These are phyloP conservation scores for Lentinus brumalis DNA, from an alignment of 768 basidiomycete genomes.

Conservation along the genomic window DNA sequence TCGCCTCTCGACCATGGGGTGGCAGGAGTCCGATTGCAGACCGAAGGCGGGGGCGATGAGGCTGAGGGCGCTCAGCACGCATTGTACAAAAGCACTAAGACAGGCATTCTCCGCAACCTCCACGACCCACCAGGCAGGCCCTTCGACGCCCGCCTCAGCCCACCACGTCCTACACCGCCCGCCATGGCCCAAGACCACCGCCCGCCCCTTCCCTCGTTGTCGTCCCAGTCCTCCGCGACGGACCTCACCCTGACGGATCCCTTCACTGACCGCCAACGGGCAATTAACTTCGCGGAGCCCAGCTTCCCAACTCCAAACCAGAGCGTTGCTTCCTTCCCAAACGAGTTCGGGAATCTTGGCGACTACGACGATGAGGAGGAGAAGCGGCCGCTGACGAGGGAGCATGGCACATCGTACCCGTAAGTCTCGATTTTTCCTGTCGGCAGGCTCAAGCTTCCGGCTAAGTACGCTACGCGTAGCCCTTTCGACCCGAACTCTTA, in stretches of 20 bases:
- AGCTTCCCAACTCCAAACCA: conserved; percentile 52
- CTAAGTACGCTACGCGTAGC: conserved; percentile 12
- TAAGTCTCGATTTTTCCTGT: conserved; percentile 46
- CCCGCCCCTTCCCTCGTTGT: conserved; percentile 29
- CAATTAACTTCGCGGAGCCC: conserved; percentile 63
- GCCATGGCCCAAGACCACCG: conserved; percentile 30
- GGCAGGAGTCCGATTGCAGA: conserved; percentile 12
- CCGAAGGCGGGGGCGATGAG: conserved; percentile 7
- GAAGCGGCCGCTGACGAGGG: conserved; percentile 70
- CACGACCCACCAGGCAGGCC: conserved; percentile 17
- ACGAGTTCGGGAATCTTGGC: conserved; percentile 46
- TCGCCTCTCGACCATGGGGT: conserved; percentile 1
- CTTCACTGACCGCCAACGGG: conserved; percentile 67
- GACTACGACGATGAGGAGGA: conserved; percentile 73
- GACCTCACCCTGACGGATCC: conserved; percentile 55
- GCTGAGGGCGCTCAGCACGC: conserved; percentile 1
- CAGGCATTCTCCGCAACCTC: conserved; percentile 12
- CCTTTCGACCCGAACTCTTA: conserved; percentile 57
- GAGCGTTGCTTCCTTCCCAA: conserved; percentile 57
- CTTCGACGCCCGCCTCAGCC: background rate
- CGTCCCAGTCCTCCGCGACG: conserved; percentile 40
- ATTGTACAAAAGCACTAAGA: conserved; percentile 13
- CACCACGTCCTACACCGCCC: background rate
- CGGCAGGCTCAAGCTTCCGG: background rate
- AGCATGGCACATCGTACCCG: conserved; percentile 68